phyloP scores from a whole-genome alignment of 2,329 filamentous ascomycete species.

The Coniochaeta sp. region DNA sequence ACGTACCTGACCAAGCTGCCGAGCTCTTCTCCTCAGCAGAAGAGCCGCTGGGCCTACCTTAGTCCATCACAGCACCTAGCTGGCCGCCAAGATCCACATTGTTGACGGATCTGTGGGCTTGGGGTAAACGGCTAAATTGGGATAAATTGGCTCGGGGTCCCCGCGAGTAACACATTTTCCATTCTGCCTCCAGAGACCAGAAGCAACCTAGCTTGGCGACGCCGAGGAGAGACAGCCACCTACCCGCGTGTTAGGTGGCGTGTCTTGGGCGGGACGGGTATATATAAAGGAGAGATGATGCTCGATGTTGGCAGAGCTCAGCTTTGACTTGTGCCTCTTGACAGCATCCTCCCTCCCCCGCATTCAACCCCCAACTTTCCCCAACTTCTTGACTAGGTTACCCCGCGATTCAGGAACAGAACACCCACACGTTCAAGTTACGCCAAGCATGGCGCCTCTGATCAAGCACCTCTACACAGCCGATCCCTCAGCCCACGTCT shows the following conservation, averaged over 20 bases:
- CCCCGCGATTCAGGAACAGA: neutral
- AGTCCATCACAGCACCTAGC: neutral
- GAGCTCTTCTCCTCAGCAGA: no score
- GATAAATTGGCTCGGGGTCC: constrained; percentile 5
- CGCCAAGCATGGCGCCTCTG: constrained; percentile 44
- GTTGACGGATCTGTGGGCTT: neutral
- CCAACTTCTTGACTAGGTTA: neutral
- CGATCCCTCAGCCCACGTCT: constrained; percentile 74
- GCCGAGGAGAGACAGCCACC: neutral
- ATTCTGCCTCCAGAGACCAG: neutral
- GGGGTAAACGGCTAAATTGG: constrained; percentile 3
- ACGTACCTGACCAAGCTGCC: no score
- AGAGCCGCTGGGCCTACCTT: neutral
- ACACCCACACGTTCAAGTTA: neutral
- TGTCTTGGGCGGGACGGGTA: neutral
- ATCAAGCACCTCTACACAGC: constrained; percentile 73
- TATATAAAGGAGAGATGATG: neutral
- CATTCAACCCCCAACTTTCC: neutral
- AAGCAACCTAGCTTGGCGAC: neutral
- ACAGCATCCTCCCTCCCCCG: neutral
- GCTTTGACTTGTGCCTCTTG: neutral
- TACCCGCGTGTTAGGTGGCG: neutral
- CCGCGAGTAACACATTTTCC: neutral
- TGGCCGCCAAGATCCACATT: neutral
- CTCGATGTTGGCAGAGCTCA: neutral